Evolutionary conservation across 2,329 filamentous ascomycete species (phyloP).

Genomic region (Aspergillus neoniger): DNA sequence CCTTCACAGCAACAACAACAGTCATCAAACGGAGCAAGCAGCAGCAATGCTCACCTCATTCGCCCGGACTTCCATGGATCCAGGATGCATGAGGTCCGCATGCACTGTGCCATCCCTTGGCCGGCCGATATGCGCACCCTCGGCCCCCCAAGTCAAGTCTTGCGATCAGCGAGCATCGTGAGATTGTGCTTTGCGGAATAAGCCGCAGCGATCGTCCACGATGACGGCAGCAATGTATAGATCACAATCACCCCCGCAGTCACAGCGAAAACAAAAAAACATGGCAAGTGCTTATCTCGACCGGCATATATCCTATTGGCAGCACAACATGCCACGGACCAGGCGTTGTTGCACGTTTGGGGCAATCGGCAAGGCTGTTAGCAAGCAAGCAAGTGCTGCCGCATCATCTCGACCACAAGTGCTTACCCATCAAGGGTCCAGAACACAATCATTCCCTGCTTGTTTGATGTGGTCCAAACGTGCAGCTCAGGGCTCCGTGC

Average conservation of each 20-base stretch:
- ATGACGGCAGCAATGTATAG: background rate
- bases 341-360: background rate
- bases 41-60: background rate
- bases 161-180: background rate
- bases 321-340: background rate
- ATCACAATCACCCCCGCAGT: background rate
- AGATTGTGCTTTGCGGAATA: background rate
- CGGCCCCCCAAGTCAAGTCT: background rate
- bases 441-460: background rate
- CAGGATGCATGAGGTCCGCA: background rate
- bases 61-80: background rate
- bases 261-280: background rate
- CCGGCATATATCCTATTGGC: conserved; percentile 1
- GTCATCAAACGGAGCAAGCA: background rate
- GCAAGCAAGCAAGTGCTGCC: background rate
- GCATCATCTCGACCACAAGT: background rate
- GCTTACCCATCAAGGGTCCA: background rate
- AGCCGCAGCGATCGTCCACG: background rate
- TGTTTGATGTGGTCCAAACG: background rate
- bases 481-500: background rate
- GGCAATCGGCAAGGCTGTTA: conserved; percentile 1
- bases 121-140: background rate
- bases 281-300: background rate
- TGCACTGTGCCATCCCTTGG: background rate
- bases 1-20: background rate